Evolutionary conservation across 305 asterid species (phyloP), one percentile per base, ranked within the genome.

Genomic region (Plantago rigida): DNA sequence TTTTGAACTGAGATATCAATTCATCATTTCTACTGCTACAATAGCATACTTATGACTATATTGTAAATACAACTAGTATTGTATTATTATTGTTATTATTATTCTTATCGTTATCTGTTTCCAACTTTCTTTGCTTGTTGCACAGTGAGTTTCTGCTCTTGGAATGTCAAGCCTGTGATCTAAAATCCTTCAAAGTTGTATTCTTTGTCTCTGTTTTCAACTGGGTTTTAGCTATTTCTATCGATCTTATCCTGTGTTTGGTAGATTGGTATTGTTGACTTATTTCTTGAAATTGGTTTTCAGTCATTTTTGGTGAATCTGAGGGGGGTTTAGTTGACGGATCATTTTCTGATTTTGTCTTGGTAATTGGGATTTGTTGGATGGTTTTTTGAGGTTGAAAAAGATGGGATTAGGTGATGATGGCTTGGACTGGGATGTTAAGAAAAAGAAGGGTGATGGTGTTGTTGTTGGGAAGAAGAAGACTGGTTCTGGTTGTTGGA

Each of bases 391-490:
- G 64, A 41, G 13, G 7, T 57, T 60, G 63, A 57, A n/a, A 2
- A 66, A 68, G 76, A 84, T 82, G 88, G 84, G 86, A 12, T 41
- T 70, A 49, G 69, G 75, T 62, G 75, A 77, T 65, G 77, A 76
- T 65, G 77, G 66, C 58, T 70, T 73, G 39, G 72, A 73, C 70
- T 76, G 76, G 86, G 70, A 76, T 54, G 78, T 67, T 28, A 78
- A 57, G 54, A 78, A 68, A 73, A 77, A 74, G 51, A 77, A 70
- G 61, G 54, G 64, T 34, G 77, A 69, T 13, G 79, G 54, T 66
- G 82, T 54, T 51, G 69, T 14, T 62, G 81, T 53, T 63, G 71
- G 56, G 70, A 65, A 60, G 68, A 73, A 64, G 10, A 36, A 36
- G 44, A 36, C 44, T 36, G 44, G 44, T 5, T 36, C 44, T 63